These are phyloP conservation scores for Termitomyces sp. DNA, from an alignment of 1,284 basidiomycete species.

Conservation along the genomic window DNA sequence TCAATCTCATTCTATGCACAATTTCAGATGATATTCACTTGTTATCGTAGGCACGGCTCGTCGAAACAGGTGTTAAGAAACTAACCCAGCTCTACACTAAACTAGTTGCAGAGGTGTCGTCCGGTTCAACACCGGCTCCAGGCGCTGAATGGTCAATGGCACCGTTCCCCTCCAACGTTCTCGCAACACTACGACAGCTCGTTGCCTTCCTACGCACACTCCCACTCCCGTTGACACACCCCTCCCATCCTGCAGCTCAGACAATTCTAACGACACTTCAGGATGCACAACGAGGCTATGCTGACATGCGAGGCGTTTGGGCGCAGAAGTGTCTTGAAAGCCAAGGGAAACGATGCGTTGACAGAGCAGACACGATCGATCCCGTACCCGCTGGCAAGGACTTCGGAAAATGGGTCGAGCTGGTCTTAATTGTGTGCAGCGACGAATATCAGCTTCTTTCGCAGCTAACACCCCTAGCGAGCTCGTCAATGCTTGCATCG, in stretches of 20 bases:
- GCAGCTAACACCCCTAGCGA: slow-evolving; percentile 57
- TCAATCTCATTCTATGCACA: neutral
- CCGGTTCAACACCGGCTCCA: slow-evolving; percentile 56
- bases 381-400: slow-evolving; percentile 60
- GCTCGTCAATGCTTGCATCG: slow-evolving; percentile 41
- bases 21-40: neutral
- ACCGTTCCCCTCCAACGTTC: slow-evolving; percentile 50
- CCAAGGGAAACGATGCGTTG: slow-evolving; percentile 61
- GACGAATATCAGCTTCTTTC: slow-evolving; percentile 59
- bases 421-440: slow-evolving; percentile 59
- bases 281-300: slow-evolving; percentile 75
- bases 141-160: slow-evolving; percentile 50
- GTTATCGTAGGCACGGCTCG: slow-evolving; percentile 53
- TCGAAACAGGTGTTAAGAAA: slow-evolving; percentile 78
- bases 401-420: slow-evolving; percentile 62
- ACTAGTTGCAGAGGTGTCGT: slow-evolving; percentile 74
- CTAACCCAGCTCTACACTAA: slow-evolving; percentile 75
- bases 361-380: slow-evolving; percentile 61
- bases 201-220: slow-evolving; percentile 65
- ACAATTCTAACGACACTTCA: slow-evolving; percentile 58
- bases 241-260: slow-evolving; percentile 68
- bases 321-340: slow-evolving; percentile 64
- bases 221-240: slow-evolving; percentile 70
- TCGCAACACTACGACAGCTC: slow-evolving; percentile 54
- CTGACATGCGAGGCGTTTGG: slow-evolving; percentile 79